These are phyloP conservation scores for Meyerozyma guilliermondii DNA, from an alignment of 1,139 yeast species.

Conservation along the genomic window DNA sequence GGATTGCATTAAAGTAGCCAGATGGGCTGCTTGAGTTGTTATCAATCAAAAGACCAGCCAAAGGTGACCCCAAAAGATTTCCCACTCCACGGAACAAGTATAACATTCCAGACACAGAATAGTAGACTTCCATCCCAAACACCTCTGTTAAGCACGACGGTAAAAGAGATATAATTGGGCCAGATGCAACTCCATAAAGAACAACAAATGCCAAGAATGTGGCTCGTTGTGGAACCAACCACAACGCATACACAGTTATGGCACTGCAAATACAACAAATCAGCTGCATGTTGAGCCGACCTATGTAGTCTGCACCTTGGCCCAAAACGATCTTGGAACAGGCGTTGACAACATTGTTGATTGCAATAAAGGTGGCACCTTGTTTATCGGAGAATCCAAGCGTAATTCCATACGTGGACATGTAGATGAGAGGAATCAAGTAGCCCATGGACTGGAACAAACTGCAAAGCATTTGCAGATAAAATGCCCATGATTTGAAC, in stretches of 20 bases:
- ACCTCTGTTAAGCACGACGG: constrained; percentile 36
- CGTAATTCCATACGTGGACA: constrained; percentile 36
- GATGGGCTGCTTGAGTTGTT: background rate
- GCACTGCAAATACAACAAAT: constrained; percentile 29
- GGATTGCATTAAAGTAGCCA: background rate
- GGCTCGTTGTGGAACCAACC: constrained; percentile 23
- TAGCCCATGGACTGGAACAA: constrained; percentile 38
- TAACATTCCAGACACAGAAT: background rate
- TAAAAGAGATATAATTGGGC: constrained; percentile 33
- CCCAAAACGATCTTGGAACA: constrained; percentile 33
- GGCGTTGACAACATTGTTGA: constrained; percentile 39
- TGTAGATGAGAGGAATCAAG: constrained; percentile 33
- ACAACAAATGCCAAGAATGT: constrained; percentile 34
- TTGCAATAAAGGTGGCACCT: constrained; percentile 40
- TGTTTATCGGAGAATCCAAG: constrained; percentile 27
- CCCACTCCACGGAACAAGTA: background rate
- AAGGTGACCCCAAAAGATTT: background rate
- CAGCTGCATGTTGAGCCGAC: constrained; percentile 33
- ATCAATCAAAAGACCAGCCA: background rate
- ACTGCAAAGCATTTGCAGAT: constrained; percentile 26
- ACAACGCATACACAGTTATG: constrained; percentile 24
- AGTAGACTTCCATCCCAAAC: constrained; percentile 21
- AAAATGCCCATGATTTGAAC: constrained; percentile 16
- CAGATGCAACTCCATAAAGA: constrained; percentile 30
- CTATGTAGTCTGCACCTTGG: constrained; percentile 28